These are phyloP conservation scores for Talaromyces amestolkiae DNA, from an alignment of 2,329 filamentous ascomycete species.

Conservation along the genomic window DNA sequence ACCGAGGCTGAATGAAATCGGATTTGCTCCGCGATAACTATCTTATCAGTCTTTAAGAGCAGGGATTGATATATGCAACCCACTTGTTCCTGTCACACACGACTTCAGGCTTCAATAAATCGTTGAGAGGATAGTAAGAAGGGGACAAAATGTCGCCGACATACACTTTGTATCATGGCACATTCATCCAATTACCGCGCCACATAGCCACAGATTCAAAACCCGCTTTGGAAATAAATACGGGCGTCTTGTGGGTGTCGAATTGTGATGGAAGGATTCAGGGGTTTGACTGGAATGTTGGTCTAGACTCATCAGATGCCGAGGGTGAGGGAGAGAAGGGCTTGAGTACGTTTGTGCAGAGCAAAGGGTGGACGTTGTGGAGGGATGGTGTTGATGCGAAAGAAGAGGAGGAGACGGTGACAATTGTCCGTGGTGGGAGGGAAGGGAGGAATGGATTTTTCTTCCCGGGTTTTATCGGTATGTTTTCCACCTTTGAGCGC, in stretches of 20 bases:
- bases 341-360: constrained; percentile 26
- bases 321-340: constrained; percentile 20
- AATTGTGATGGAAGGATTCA: constrained; percentile 33
- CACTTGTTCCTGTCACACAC: background rate
- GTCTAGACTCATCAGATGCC: background rate
- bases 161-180: constrained; percentile 56
- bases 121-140: background rate
- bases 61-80: background rate
- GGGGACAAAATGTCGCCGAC: constrained; percentile 14
- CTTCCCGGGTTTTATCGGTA: constrained; percentile 50
- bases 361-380: constrained; percentile 33
- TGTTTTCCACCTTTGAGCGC: constrained; percentile 3
- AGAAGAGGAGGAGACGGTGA: constrained; percentile 26
- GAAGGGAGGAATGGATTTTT: constrained; percentile 45
- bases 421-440: constrained; percentile 30
- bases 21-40: background rate
- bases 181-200: constrained; percentile 59
- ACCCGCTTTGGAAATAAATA: constrained; percentile 52
- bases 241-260: constrained; percentile 46
- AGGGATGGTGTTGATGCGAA: constrained; percentile 21
- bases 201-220: constrained; percentile 38
- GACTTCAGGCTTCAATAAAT: background rate
- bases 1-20: background rate
- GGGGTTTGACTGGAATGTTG: constrained; percentile 36
- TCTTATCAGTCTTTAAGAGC: background rate